These are phyloP conservation scores for Globisporangium polare DNA, from an alignment of 352 stramenopile genomes.

Conservation along the genomic window DNA sequence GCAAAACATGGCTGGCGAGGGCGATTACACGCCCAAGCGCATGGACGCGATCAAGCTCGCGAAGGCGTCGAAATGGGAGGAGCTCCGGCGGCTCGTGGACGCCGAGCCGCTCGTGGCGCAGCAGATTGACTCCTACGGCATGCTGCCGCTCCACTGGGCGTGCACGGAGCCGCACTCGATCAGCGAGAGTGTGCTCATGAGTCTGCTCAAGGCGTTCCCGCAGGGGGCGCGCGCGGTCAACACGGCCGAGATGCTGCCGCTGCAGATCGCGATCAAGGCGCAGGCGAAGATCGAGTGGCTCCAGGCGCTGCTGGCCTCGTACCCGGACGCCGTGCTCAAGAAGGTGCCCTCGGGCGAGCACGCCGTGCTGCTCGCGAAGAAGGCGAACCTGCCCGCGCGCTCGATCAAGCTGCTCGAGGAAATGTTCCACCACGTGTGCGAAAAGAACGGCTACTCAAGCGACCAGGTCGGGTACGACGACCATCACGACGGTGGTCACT, in stretches of 20 bases:
- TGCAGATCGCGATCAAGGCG: conserved; percentile 87
- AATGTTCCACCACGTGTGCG: conserved; percentile 85
- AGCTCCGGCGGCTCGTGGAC: conserved; percentile 72
- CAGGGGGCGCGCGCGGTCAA: conserved; percentile 60
- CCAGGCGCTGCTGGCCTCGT: conserved; percentile 77
- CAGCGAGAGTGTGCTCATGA: conserved; percentile 64
- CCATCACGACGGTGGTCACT: background rate
- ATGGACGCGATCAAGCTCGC: conserved; percentile 84
- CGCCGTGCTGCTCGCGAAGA: conserved; percentile 66
- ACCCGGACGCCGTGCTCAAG: conserved; percentile 77
- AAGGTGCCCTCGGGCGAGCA: conserved; percentile 72
- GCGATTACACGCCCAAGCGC: conserved; percentile 43
- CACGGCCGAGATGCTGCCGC: conserved; percentile 79
- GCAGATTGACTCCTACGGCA: conserved; percentile 82
- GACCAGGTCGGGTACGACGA: conserved; percentile 58
- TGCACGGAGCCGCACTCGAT: conserved; percentile 82
- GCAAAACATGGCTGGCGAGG: conserved; percentile 10
- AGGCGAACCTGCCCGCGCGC: conserved; percentile 44
- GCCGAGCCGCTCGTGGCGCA: conserved; percentile 59
- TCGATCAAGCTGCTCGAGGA: conserved; percentile 81
- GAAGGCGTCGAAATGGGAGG: conserved; percentile 77
- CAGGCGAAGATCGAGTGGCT: conserved; percentile 86
- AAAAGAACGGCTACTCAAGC: conserved; percentile 48
- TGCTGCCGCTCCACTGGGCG: conserved; percentile 86
- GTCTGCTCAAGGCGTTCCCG: conserved; percentile 77